Base-by-base conservation (phyloP, 768 basidiomycete genomes). In the Agaricus bisporus region DNA sequence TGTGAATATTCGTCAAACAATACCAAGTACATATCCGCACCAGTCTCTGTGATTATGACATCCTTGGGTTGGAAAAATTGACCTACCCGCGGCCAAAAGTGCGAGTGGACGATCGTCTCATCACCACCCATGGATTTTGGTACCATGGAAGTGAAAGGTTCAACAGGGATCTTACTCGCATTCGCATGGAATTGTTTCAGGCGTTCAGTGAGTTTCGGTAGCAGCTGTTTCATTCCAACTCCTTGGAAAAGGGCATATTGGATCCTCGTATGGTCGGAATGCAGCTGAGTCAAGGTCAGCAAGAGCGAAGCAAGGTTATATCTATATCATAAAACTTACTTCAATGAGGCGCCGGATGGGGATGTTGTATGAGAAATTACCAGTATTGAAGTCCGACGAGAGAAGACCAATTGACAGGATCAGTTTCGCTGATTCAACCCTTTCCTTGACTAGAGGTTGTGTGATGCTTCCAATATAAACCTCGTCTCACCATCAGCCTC, bases 41-140 rank as follows among this genome's bases (percentile, higher is more conserved):
- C 94, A 11, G 94, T 98, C 70, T 98, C 95, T 2, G 90, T 82
- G 41, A 97, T 69, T 54, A 97, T 80, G 32, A 95, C 81, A 67
- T 91, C 91, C 32, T 78, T 72, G 18, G 79, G 68, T 57, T 68
- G 73, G 71, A 94, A 89, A 74, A 91, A 92, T 53, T 75, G 65
- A 8, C 80, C 77, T 10, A 94, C 60, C 29, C 84, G 81, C 1
- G 91, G 88, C 93, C 93, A 95, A 64, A 95, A 80, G 76, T 83
- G 91, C 11, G 77, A 68, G 57, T 95, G 94, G 1, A 83, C 79
- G 63, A 95, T 91, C 7, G 60, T 61, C 11, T 78, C 69, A 52
- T 70, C 65, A 8, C 64, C 66, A 57, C 85, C 81, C n/a, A 74
- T 53, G 3, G 18, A n/a, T n/a, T 37, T 18, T 0, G 85, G 85